Conservation (phyloP, 1,284 basidiomycete species). For the Tilletia caries region DNA sequence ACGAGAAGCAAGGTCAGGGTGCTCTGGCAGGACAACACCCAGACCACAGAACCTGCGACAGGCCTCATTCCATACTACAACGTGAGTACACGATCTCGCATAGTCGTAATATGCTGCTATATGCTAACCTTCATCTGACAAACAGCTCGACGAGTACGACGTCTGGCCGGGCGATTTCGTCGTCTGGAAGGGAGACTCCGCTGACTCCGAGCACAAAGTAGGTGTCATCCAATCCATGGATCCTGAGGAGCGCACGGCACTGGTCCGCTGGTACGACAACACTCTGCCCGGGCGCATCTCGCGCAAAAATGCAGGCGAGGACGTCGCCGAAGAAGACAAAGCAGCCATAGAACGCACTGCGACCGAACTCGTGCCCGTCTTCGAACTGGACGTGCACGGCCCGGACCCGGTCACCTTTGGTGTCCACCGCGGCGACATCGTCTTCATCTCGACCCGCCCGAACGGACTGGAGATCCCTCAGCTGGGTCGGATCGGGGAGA, state of each 20-base stretch:
- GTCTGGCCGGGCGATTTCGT: slow-evolving; percentile 75
- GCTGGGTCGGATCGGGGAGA: slow-evolving; percentile 73
- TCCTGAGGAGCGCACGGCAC: slow-evolving; percentile 44
- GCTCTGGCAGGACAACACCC: slow-evolving; percentile 81
- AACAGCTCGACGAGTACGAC: slow-evolving; percentile 53
- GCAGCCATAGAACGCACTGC: slow-evolving; percentile 23
- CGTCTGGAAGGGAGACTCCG: slow-evolving; percentile 66
- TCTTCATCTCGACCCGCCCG: slow-evolving; percentile 66
- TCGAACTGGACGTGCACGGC: slow-evolving; percentile 83
- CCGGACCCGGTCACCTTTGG: slow-evolving; percentile 60
- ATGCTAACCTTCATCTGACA: neutral
- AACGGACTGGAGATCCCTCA: slow-evolving; percentile 67
- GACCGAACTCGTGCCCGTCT: slow-evolving; percentile 70
- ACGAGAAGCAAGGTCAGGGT: slow-evolving; percentile 69
- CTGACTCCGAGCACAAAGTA: slow-evolving; percentile 42
- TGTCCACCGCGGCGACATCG: slow-evolving; percentile 75
- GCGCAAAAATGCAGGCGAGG: neutral
- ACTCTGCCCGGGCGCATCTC: neutral
- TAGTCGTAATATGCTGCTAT: neutral
- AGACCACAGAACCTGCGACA: slow-evolving; percentile 62
- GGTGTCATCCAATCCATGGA: slow-evolving; percentile 68
- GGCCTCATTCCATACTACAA: slow-evolving; percentile 72
- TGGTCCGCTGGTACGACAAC: slow-evolving; percentile 35
- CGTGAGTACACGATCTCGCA: neutral
- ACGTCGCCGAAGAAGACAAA: neutral